Conservation (phyloP, 2,329 filamentous ascomycete species). For the Colletotrichum falcatum region DNA sequence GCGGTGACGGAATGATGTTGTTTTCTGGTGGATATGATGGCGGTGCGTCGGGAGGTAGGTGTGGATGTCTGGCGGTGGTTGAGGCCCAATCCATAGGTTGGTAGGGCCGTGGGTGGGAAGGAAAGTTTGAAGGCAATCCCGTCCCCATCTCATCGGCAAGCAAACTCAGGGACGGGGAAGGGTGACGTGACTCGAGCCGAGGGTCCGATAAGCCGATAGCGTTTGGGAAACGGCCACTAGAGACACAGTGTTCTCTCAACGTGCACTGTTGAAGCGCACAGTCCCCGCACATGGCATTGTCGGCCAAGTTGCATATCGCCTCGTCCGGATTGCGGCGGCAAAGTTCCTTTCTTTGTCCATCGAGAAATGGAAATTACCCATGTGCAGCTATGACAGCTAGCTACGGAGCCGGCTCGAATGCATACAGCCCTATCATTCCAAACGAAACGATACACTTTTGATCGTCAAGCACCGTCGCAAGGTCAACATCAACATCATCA, state of each 20-base stretch:
- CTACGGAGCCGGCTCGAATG: background rate
- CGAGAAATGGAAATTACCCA: conserved; percentile 3
- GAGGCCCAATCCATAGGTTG: conserved; percentile 11
- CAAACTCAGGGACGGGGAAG: background rate
- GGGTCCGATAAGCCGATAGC: conserved; percentile 39
- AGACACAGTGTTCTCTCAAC: background rate
- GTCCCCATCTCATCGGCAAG: conserved; percentile 6
- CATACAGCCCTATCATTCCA: background rate
- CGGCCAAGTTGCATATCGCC: conserved; percentile 8
- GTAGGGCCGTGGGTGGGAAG: no score
- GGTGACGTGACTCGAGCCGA: conserved; percentile 37
- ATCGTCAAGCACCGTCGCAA: background rate
- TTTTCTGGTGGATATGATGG: conserved; percentile 19
- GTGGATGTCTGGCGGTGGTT: conserved; percentile 22
- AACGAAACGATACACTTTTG: background rate
- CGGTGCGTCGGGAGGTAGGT: background rate
- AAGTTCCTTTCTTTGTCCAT: background rate
- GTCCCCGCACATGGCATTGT: conserved; percentile 33
- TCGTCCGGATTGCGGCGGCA: background rate
- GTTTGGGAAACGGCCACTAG: conserved; percentile 31
- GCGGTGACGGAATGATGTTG: conserved; percentile 5
- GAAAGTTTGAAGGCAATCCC: conserved; percentile 1
- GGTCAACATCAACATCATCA: background rate
- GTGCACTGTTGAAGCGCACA: background rate
- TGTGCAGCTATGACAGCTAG: background rate